phyloP scores from a whole-genome alignment of 2,329 filamentous ascomycete species.

The Aspergillus tamarii region DNA sequence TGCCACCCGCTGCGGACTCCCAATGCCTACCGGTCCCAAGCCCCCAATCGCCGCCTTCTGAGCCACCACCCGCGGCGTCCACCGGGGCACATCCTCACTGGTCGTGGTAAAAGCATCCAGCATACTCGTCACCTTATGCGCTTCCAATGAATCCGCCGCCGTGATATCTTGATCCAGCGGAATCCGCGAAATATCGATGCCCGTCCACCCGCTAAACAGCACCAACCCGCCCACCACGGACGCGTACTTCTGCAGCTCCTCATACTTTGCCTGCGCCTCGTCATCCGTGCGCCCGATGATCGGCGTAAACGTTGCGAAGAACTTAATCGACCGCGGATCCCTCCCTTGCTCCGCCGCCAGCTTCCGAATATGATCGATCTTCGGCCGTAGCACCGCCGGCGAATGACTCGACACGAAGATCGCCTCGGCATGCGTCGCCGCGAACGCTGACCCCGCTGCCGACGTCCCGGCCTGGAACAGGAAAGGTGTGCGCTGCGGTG shows the following conservation, averaged over 20 bases:
- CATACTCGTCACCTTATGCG: slow-evolving; percentile 54
- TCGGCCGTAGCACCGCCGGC: slow-evolving; percentile 52
- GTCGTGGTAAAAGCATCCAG: slow-evolving; percentile 55
- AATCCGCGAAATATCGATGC: slow-evolving; percentile 62
- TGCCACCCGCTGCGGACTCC: slow-evolving; percentile 50
- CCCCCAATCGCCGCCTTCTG: slow-evolving; percentile 54
- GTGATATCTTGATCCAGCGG: slow-evolving; percentile 61
- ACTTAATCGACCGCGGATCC: slow-evolving; percentile 60
- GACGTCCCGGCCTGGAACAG: slow-evolving; percentile 52
- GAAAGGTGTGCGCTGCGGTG: slow-evolving; percentile 55
- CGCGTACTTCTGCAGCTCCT: slow-evolving; percentile 56
- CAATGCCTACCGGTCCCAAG: slow-evolving; percentile 53
- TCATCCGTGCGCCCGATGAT: slow-evolving; percentile 55
- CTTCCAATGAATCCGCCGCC: slow-evolving; percentile 58
- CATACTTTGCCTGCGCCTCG: slow-evolving; percentile 58
- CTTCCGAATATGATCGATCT: slow-evolving; percentile 57
- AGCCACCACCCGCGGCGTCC: slow-evolving; percentile 51
- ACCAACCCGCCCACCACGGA: slow-evolving; percentile 59
- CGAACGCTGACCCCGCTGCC: slow-evolving; percentile 59
- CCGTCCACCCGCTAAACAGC: slow-evolving; percentile 61
- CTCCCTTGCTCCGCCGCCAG: slow-evolving; percentile 56
- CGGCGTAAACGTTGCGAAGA: slow-evolving; percentile 57
- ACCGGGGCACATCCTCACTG: slow-evolving; percentile 51
- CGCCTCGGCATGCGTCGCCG: slow-evolving; percentile 61
- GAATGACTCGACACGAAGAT: slow-evolving; percentile 63